These are phyloP conservation scores for Tetrahymena elliotti DNA, from an alignment of 73 alveolate genomes.

Conservation along the genomic window DNA sequence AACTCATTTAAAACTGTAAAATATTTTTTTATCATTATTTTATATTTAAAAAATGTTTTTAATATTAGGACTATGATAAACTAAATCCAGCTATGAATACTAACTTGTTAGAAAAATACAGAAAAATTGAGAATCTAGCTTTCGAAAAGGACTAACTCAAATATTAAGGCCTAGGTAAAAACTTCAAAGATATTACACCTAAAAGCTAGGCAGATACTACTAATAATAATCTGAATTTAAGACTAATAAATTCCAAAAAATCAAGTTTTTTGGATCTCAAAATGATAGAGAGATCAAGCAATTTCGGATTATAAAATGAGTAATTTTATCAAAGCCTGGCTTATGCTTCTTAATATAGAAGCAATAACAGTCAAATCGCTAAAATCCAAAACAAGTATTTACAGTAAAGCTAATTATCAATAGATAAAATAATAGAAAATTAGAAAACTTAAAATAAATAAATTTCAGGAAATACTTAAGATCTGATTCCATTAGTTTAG, in stretches of 20 bases:
- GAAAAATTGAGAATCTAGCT: not conserved
- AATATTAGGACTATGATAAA: not conserved
- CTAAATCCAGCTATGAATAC: not conserved
- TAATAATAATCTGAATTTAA: not conserved
- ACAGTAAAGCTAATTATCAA: not conserved
- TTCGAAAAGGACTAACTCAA: not conserved
- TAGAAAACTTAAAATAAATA: too few species aligned
- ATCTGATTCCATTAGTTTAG: not conserved
- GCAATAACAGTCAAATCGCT: not conserved
- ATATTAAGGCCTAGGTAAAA: not conserved
- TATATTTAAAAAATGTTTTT: not conserved
- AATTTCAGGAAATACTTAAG: not conserved
- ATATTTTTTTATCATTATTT: not conserved
- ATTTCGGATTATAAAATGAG: not conserved
- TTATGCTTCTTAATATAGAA: not conserved
- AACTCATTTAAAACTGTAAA: not conserved
- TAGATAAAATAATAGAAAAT: not conserved
- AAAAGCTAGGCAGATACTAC: too few species aligned
- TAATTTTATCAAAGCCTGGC: not conserved
- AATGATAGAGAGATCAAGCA: not conserved
- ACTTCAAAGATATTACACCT: too few species aligned
- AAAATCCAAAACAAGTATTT: not conserved
- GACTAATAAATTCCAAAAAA: not conserved
- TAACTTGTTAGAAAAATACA: not conserved
- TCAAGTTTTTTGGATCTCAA: not conserved